These are phyloP conservation scores for Cenchrus fungigraminus DNA, from an alignment of 176 grass and related monocot species.

Conservation along the genomic window DNA sequence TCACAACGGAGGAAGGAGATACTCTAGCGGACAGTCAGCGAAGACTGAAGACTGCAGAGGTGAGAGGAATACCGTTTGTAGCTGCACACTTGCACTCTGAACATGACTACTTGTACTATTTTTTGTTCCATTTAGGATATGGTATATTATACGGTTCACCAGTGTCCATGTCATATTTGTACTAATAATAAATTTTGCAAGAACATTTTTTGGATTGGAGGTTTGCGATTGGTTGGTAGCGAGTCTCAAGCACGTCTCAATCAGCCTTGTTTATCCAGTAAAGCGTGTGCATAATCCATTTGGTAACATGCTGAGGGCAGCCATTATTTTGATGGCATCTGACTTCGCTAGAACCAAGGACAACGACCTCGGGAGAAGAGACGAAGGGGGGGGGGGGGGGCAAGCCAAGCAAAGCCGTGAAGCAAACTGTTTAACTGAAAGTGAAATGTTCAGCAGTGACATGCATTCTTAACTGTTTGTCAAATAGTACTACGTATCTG, in stretches of 20 bases:
- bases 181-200: neutral
- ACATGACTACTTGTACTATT: neutral
- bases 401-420: neutral
- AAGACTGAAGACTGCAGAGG: neutral
- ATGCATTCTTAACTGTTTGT: neutral
- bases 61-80: neutral
- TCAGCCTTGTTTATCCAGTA: neutral
- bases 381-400: neutral
- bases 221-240: conserved; percentile 16
- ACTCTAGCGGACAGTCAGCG: neutral
- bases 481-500: neutral
- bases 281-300: neutral
- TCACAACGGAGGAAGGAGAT: neutral
- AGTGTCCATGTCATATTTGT: neutral
- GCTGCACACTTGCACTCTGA: neutral
- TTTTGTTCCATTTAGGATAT: neutral
- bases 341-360: conserved; percentile 16
- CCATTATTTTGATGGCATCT: neutral
- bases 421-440: neutral
- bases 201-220: neutral
- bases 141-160: neutral
- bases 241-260: neutral
- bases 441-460: neutral
- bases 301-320: too few species aligned
- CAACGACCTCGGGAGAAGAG: neutral